phyloP scores from a whole-genome alignment of 2,329 filamentous ascomycete genomes.

The Aspergillus alliaceus region DNA sequence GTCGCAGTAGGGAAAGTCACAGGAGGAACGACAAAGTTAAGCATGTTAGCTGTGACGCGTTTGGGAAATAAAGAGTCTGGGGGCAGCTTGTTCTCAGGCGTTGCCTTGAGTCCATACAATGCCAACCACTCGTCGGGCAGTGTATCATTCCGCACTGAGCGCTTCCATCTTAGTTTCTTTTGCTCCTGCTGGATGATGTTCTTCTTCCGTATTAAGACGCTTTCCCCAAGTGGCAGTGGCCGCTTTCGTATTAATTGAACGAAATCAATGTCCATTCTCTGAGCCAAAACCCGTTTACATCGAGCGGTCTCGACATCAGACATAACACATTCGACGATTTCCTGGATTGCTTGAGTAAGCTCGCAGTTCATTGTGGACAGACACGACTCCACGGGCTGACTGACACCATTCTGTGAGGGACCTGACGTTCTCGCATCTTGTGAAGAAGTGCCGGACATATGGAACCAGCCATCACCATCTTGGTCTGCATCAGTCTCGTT shows the following conservation, averaged over 20 bases:
- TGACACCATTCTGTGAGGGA: neutral
- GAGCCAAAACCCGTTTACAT: neutral
- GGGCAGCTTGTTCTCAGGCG: neutral
- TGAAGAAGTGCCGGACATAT: neutral
- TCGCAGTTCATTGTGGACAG: neutral
- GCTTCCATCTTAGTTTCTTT: neutral
- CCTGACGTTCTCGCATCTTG: neutral
- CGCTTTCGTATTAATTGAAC: too few species aligned
- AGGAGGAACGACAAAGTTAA: neutral
- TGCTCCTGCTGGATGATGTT: neutral
- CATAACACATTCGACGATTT: neutral
- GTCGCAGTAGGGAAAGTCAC: neutral
- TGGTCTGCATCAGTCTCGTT: neutral
- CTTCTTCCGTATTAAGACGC: neutral
- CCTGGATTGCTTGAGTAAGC: neutral
- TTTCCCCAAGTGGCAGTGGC: neutral
- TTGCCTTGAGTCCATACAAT: too few species aligned
- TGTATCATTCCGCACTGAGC: neutral
- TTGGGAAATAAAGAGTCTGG: neutral
- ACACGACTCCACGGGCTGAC: neutral
- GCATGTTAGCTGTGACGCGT: neutral
- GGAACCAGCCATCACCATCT: neutral
- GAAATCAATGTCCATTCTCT: neutral
- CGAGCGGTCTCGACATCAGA: neutral
- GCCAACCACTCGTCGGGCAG: neutral